phyloP scores from a whole-genome alignment of 768 basidiomycete species.

The Cystofilobasidium bisporidii region DNA sequence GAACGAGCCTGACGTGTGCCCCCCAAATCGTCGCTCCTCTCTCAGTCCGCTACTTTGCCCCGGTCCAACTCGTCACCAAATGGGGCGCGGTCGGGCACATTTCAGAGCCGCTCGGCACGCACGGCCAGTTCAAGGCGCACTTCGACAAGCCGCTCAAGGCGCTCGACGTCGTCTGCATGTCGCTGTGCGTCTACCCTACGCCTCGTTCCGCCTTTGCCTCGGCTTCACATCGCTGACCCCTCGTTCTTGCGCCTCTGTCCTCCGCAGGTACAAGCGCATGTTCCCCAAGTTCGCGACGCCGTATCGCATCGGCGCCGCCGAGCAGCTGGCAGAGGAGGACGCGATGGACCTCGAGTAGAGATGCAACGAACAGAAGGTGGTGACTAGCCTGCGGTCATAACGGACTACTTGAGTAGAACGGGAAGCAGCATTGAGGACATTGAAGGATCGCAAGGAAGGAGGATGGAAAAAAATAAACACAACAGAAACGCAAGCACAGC shows the following conservation, averaged over 20 bases:
- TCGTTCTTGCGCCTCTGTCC: too few species aligned
- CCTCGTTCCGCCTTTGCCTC: neutral
- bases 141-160: conserved; percentile 42
- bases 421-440: too few species aligned
- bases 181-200: conserved; percentile 43
- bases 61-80: conserved; percentile 86
- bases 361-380: too few species aligned
- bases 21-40: too few species aligned
- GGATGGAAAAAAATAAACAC: too few species aligned
- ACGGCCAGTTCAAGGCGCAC: conserved; percentile 94
- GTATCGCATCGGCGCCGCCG: conserved; percentile 39
- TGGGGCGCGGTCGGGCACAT: conserved; percentile 77
- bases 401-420: too few species aligned
- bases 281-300: conserved; percentile 57
- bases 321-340: neutral
- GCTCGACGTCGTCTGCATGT: conserved; percentile 86
- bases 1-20: too few species aligned
- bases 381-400: too few species aligned
- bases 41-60: conserved; percentile 72
- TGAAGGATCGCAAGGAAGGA: too few species aligned
- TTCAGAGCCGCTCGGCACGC: conserved; percentile 79
- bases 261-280: conserved; percentile 65
- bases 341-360: conserved; percentile 4
- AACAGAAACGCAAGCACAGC: too few species aligned
- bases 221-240: neutral